phyloP scores from a whole-genome alignment of 1,284 basidiomycete species.

The Thecaphora frezii region DNA sequence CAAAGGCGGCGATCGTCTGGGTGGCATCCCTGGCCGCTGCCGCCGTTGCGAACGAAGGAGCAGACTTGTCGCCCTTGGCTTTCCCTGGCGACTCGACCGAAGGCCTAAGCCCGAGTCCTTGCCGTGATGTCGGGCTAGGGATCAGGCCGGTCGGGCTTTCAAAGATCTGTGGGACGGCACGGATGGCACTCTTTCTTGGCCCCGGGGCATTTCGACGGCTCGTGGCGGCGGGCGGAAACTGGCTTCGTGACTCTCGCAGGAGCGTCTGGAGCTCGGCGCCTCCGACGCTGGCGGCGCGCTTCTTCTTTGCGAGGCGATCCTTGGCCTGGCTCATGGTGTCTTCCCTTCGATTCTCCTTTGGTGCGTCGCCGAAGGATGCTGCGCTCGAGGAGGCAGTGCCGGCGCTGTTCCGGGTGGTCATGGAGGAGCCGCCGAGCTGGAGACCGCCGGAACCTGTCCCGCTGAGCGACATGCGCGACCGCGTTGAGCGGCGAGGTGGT shows the following conservation, averaged over 20 bases:
- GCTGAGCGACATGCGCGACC: slow-evolving; percentile 27
- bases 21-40: not conserved
- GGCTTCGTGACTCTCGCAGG: slow-evolving; percentile 11
- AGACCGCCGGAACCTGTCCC: slow-evolving; percentile 31
- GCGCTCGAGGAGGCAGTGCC: slow-evolving; percentile 11
- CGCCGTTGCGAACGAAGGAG: no score
- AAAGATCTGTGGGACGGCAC: slow-evolving; percentile 46
- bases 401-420: slow-evolving; percentile 9
- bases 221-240: slow-evolving; percentile 5
- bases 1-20: not conserved
- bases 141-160: slow-evolving; percentile 46
- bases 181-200: slow-evolving; percentile 48
- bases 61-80: not conserved
- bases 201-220: slow-evolving; percentile 36
- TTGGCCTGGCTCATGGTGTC: slow-evolving; percentile 27
- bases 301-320: slow-evolving; percentile 23
- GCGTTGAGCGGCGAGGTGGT: slow-evolving; percentile 24
- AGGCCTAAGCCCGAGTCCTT: slow-evolving; percentile 7
- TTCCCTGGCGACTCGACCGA: not conserved
- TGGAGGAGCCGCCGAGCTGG: slow-evolving; percentile 29
- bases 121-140: slow-evolving; percentile 36
- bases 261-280: slow-evolving; percentile 28
- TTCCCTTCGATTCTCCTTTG: slow-evolving; percentile 28
- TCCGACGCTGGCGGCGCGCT: slow-evolving; percentile 31
- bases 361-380: slow-evolving; percentile 2